Conservation (phyloP, 139 green algal genomes). For the Axilococcus clingmanii region DNA sequence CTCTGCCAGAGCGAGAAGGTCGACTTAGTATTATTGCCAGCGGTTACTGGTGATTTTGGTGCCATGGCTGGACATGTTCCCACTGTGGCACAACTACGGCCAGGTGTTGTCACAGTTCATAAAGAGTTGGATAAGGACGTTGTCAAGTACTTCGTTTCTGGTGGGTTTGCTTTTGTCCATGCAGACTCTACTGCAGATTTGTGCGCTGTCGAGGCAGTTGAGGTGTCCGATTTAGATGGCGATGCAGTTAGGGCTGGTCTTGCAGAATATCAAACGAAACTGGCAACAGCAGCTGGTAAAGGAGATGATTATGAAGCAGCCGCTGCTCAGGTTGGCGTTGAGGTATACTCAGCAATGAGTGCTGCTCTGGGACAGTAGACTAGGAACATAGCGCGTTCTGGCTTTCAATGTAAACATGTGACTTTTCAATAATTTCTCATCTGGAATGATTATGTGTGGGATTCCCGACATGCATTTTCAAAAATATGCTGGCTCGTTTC, state of each 20-base stretch:
- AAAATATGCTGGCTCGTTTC: no score
- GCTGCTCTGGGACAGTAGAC: slow-evolving; percentile 35
- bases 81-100: slow-evolving; percentile 71
- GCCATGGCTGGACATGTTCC: slow-evolving; percentile 83
- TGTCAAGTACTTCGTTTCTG: slow-evolving; percentile 75
- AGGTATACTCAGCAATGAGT: slow-evolving; percentile 79
- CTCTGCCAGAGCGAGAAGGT: slow-evolving; percentile 33
- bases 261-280: slow-evolving; percentile 65
- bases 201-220: slow-evolving; percentile 72
- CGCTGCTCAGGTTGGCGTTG: slow-evolving; percentile 73
- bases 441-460: no score
- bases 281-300: slow-evolving; percentile 48
- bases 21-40: slow-evolving; percentile 73
- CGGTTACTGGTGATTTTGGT: slow-evolving; percentile 77
- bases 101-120: slow-evolving; percentile 70
- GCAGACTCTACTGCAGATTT: slow-evolving; percentile 68
- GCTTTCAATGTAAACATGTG: not conserved
- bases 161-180: slow-evolving; percentile 84
- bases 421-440: not conserved
- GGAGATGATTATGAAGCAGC: slow-evolving; percentile 77
- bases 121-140: slow-evolving; percentile 67
- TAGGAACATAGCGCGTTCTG: slow-evolving; percentile 1
- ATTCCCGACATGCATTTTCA: no score
- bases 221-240: slow-evolving; percentile 60
- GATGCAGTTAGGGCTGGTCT: slow-evolving; percentile 59